These are phyloP conservation scores for Actinidia arguta DNA, from an alignment of 179 eudicot species.

Conservation along the genomic window DNA sequence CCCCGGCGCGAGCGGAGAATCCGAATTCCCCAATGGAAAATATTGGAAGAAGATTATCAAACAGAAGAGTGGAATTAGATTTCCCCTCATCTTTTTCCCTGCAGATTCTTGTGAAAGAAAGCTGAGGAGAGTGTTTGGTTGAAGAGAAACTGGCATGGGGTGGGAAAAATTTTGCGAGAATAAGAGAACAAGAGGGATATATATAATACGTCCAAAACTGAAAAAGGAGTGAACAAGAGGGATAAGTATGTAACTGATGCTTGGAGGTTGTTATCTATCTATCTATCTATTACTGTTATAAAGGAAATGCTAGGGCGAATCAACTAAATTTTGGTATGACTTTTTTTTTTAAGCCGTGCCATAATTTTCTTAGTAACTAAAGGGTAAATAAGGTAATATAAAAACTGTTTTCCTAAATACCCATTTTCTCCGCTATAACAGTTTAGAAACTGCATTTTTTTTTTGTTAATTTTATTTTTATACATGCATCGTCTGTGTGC, in stretches of 20 bases:
- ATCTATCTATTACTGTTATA: too few species aligned
- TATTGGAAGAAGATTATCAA: background rate
- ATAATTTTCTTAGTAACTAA: too few species aligned
- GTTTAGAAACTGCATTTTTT: too few species aligned
- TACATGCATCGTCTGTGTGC: too few species aligned
- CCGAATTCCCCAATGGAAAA: background rate
- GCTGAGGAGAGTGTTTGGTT: background rate
- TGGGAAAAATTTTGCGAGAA: background rate
- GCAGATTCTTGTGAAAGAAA: background rate
- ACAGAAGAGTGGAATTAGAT: background rate
- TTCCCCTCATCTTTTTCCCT: background rate
- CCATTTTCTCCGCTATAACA: too few species aligned
- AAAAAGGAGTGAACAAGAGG: background rate
- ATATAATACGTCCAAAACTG: background rate
- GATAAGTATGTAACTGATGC: background rate
- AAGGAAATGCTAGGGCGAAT: too few species aligned
- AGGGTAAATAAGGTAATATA: too few species aligned
- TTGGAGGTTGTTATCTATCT: background rate
- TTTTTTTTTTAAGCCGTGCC: too few species aligned
- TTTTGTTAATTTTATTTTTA: too few species aligned
- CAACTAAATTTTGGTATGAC: too few species aligned
- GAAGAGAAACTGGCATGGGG: slow-evolving; percentile 1
- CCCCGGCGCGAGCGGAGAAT: background rate
- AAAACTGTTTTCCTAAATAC: too few species aligned
- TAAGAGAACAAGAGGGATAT: background rate